Conservation (phyloP, 495 filamentous ascomycete species). For the Oidiodendron maius region DNA sequence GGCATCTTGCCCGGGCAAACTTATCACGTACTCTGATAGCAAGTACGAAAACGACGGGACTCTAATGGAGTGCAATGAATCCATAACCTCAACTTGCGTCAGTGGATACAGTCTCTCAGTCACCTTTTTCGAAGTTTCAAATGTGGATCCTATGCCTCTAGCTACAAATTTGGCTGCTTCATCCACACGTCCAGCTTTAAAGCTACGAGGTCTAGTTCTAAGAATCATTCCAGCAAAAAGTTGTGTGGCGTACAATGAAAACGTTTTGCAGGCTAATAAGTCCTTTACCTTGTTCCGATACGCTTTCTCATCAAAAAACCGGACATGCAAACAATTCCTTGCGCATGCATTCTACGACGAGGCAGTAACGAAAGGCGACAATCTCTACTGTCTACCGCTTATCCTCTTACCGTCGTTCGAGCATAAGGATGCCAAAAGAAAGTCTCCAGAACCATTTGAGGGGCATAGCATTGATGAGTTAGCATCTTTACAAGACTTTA, state of each 20-base stretch:
- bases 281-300: slow-evolving; percentile 9
- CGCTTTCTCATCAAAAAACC: slow-evolving; percentile 4
- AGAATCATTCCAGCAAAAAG: background rate
- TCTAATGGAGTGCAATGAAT: too few relatives aligned
- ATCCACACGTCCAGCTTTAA: background rate
- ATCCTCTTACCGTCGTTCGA: background rate
- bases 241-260: background rate
- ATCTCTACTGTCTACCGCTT: slow-evolving; percentile 1
- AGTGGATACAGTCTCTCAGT: background rate
- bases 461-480: background rate
- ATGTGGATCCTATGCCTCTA: background rate
- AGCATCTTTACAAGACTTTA: background rate
- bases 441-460: background rate
- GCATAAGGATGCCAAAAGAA: background rate
- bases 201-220: slow-evolving; percentile 1
- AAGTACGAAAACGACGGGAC: background rate
- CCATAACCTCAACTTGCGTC: background rate
- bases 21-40: background rate
- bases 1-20: slow-evolving; percentile 2
- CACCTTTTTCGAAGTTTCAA: background rate
- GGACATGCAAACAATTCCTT: slow-evolving; percentile 9
- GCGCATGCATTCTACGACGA: too few relatives aligned
- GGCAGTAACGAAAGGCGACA: background rate
- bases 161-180: background rate
- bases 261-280: background rate